Base-by-base conservation (phyloP, 345 rosid species). In the Aquilaria sinensis region DNA sequence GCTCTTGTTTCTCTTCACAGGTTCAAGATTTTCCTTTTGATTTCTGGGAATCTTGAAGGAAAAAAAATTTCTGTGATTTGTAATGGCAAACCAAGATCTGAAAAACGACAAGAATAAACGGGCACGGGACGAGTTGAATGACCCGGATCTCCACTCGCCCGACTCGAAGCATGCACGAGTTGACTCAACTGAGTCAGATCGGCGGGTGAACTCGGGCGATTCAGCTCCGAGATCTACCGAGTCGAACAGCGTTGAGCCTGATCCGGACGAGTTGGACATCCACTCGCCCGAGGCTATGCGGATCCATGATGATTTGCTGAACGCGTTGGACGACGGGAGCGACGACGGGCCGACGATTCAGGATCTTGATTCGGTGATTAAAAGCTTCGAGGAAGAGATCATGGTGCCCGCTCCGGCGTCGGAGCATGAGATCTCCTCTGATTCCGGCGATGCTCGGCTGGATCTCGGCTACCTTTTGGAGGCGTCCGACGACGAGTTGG, bases 401-500 rank as follows among this genome's bases (percentile, higher is more conserved):
- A 63, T 70, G 30, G 37, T 51, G 2, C 64, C 75, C 0, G 58
- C 1, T 33, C 64, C 43, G 53, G 31, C 49, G 6, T 56, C 73
- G 67, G 47, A 56, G 10, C 67, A 51, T 11, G 74, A 62, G 2
- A 57, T 65, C 70, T 1, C 51, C 16, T 49, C 71, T 1, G 63
- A n/a, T 9, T 46, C 70, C 68, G 75, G 65, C 4, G 80, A 62
- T 9, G 59, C 77, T 33, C 82, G 53, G 76, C 75, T 78, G 45
- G 95, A 82, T 52, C 84, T 92, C 0, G 95, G 95, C 0, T 89
- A 80, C 55, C 88, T 89, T 13, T 67, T 83, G 5, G 92, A 87
- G 51, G 95, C 96, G 32, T 87, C 98, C 9, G 96, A 85, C 49
- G 90, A 92, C 11, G 95, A 92, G 77, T 84, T 92, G 1, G 95